Base-by-base conservation (phyloP, 2,329 filamentous ascomycete genomes). In the Pestalotiopsis sp. region DNA sequence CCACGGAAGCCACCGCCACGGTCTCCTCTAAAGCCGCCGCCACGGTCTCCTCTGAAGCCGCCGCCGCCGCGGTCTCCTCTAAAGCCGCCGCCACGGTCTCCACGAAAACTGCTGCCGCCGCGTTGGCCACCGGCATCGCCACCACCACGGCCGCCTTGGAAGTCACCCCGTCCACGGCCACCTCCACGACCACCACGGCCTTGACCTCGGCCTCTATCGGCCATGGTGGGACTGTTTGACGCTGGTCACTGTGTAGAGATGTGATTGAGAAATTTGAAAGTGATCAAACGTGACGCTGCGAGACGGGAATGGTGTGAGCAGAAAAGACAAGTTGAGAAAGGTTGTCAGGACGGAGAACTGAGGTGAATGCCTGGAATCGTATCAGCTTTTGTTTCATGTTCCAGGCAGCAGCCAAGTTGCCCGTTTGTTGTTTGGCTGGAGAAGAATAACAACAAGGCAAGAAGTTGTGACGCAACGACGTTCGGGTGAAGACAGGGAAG, bases 1-100 rank as follows among this genome's bases (percentile, higher is more conserved):
- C 69, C 59, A 48, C 66, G 65, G 39, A 66, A 68, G 5, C 71
- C 67, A 5, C 70, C 70, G 13, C 70, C 68, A 14, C 68, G 63
- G 10, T 68, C 68, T 35, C 68, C 68, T 3, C 62, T 52, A 26
- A 44, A 65, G 4, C 62, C 68, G 7, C 64, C 68, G 30, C 70
- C 68, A n/a, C 68, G 62, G 5, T 68, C 68, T 39, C 67, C 67
- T 10, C 61, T 44, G 30, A 40, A 64, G 6, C 55, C 67, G 0
- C 58, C 56, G 26, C 64, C 55, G 22, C 57, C 55, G n/a, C 39
- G 44, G 11, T 39, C 22, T 40, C 63, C 66, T 30, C 66, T 38
- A 1, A n/a, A 48, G n/a, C 24, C 38, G 17, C 57, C 55, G 14
- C 55, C 64, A 55, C 67, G 35, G 14, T 59, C 55, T 57, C 65